Conservation (phyloP, 2,329 filamentous ascomycete genomes). For the Ophiocordyceps camponoti-floridani region DNA sequence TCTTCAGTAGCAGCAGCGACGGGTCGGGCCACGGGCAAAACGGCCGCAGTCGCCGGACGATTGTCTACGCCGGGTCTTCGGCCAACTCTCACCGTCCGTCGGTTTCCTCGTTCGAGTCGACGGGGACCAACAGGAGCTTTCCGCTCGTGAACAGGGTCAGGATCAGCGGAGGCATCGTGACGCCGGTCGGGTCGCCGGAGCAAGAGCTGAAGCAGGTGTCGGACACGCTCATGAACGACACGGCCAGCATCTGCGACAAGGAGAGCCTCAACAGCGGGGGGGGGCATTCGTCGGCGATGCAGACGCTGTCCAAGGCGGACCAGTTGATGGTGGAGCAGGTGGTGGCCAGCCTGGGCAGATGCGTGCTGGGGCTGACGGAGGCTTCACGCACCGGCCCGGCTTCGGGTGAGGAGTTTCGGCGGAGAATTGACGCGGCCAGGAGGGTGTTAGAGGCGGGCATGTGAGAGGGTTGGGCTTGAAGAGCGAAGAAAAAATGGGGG, state of each 20-base stretch:
- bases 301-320: conserved; percentile 33
- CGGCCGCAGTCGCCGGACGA: neutral
- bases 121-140: conserved; percentile 42
- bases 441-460: conserved; percentile 48
- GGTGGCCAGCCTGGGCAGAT: conserved; percentile 40
- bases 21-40: neutral
- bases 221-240: conserved; percentile 28
- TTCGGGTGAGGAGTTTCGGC: conserved; percentile 44
- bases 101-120: conserved; percentile 37
- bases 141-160: conserved; percentile 37
- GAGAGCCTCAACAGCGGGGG: conserved; percentile 11
- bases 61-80: neutral
- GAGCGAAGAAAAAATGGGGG: neutral
- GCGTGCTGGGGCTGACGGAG: conserved; percentile 40
- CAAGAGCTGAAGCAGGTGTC: conserved; percentile 28
- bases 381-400: conserved; percentile 35
- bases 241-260: conserved; percentile 21
- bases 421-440: conserved; percentile 58
- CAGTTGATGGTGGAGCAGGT: conserved; percentile 41
- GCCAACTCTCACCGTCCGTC: conserved; percentile 32
- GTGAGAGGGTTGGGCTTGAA: too few relatives aligned
- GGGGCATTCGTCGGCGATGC: conserved; percentile 22
- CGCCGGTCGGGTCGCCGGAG: conserved; percentile 30
- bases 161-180: conserved; percentile 25
- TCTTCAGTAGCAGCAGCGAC: conserved; percentile 1